Evolutionary conservation across 129 eudicot species (phyloP), one percentile per base, ranked within the genome.

Genomic region (Cynara cardunculus): DNA sequence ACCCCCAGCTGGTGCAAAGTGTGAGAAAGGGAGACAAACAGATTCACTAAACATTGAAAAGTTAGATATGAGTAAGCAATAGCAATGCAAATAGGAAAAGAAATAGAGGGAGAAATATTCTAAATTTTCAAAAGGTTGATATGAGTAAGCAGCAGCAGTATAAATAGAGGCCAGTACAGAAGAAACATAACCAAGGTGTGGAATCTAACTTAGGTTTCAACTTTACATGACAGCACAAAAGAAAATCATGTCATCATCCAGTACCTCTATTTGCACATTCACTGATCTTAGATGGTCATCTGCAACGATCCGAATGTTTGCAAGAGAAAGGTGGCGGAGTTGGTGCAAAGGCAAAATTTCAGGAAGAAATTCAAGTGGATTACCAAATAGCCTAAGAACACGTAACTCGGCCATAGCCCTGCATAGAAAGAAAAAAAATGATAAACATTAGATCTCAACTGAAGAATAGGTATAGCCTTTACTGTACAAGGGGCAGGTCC

Each of bases 311-410:
- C 96, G 92, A 59, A 94, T 90, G 81, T 92, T 94, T 75, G 98
- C 97, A 90, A 94, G 96, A 72, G 98, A 90, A 61, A 94, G 83
- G 79, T 94, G 98, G 25, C 92, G 98, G 72, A 94, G 96, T 87
- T 89, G 91, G 82, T 92, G 91, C 62, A 94, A 75, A n/a, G 97
- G 96, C 86, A 94, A 86, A 49, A 94, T 94, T 77, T 92, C 97
- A 80, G 98, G 98, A 74, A 94, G 92, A 84, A 88, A 94, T 85
- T 92, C 98, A 85, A 94, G 89, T 16, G 97, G 97, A 84, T 94
- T 94, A 26, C 96, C 98, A 82, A 88, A 94, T 26, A 92, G 90
- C 88, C 97, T 88, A 76, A 94, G 85, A 78, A 94, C 88, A 74
- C 92, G 96, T 61, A 94, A 89, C 84, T 87, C 96, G 31, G 97